A percentile compares a stretch with the other conserved stretches of the same genome.
Evolutionary conservation across 2,329 filamentous ascomycete species (phyloP).

Genomic region (Sphaceloma murrayae): DNA sequence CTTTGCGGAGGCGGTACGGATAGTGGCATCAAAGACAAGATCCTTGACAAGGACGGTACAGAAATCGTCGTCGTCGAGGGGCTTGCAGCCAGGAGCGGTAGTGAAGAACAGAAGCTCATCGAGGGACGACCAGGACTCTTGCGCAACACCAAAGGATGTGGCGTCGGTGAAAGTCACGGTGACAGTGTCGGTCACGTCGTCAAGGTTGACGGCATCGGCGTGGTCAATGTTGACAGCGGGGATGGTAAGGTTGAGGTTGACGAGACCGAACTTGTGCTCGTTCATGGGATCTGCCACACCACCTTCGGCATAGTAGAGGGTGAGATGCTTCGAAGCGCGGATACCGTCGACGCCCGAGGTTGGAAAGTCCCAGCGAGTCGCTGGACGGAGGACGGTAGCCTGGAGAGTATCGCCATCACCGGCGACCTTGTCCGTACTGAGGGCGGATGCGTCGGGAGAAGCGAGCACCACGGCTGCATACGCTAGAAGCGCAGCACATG

Average conservation of each 20-base stretch:
- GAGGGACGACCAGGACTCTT: constrained; percentile 1
- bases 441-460: too few species aligned
- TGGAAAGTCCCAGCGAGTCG: constrained; percentile 16
- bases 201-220: constrained; percentile 9
- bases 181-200: background rate
- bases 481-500: too few species aligned
- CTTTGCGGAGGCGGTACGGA: too few species aligned
- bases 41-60: constrained; percentile 8
- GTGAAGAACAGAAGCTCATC: constrained; percentile 7
- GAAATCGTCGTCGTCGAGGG: background rate
- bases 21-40: background rate
- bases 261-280: constrained; percentile 12
- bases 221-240: constrained; percentile 10
- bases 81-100: background rate
- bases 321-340: background rate
- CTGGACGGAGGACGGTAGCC: constrained; percentile 19
- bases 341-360: background rate
- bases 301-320: constrained; percentile 8
- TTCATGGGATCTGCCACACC: constrained; percentile 2
- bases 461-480: too few species aligned
- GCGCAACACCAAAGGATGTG: background rate
- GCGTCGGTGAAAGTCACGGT: constrained; percentile 7
- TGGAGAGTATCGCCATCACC: too few species aligned
- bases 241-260: constrained; percentile 7
- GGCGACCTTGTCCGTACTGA: too few species aligned